Evolutionary conservation across 2,329 filamentous ascomycete genomes (phyloP).

Genomic region (Meredithiella fracta): DNA sequence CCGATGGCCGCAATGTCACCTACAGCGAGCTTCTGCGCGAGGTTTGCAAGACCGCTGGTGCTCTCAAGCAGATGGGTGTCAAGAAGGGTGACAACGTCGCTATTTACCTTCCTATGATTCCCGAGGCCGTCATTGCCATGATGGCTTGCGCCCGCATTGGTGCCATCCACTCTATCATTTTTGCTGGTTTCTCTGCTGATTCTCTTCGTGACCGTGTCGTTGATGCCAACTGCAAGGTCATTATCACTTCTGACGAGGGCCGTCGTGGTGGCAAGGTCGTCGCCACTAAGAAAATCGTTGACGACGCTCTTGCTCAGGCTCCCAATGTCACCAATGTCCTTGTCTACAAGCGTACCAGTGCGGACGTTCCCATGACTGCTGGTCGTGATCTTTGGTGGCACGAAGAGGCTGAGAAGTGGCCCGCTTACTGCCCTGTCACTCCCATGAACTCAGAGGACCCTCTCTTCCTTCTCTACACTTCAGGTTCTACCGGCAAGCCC

Average conservation of each 20-base stretch:
- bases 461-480: constrained; percentile 94
- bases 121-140: constrained; percentile 81
- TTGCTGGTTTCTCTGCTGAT: constrained; percentile 93
- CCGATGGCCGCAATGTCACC: constrained; percentile 73
- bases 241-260: constrained; percentile 95
- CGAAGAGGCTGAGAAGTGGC: constrained; percentile 95
- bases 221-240: constrained; percentile 77
- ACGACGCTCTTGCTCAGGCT: constrained; percentile 92
- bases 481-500: constrained; percentile 92
- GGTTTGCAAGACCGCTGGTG: constrained; percentile 74
- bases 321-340: constrained; percentile 72
- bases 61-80: constrained; percentile 87
- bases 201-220: constrained; percentile 89
- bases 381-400: constrained; percentile 96
- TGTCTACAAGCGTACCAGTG: constrained; percentile 85
- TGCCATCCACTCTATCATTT: constrained; percentile 91
- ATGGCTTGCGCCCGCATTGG: constrained; percentile 84
- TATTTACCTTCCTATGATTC: constrained; percentile 97
- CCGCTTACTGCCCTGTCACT: constrained; percentile 78
- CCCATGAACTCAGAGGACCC: constrained; percentile 86
- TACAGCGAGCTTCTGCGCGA: constrained; percentile 87
- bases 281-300: constrained; percentile 96
- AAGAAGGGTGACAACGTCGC: constrained; percentile 94
- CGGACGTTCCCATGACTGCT: constrained; percentile 77
- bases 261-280: constrained; percentile 96